phyloP scores from a whole-genome alignment of 2,329 filamentous ascomycete species.

The Fusarium bactridioides region DNA sequence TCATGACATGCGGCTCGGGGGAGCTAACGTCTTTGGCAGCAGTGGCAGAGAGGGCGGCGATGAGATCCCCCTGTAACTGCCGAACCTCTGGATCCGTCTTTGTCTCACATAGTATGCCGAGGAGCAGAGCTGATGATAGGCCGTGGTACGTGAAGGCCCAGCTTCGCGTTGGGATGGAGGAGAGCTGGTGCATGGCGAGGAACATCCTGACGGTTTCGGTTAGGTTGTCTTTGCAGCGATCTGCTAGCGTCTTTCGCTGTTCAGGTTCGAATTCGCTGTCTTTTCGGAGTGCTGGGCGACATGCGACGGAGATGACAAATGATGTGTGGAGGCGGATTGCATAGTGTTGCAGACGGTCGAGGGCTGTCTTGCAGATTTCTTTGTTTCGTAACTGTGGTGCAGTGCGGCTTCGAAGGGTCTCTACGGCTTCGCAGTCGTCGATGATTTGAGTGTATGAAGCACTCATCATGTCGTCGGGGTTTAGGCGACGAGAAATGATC shows the following conservation, averaged over 20 bases:
- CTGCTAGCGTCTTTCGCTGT: slow-evolving; percentile 64
- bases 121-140: slow-evolving; percentile 69
- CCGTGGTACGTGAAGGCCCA: slow-evolving; percentile 76
- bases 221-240: slow-evolving; percentile 68
- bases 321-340: slow-evolving; percentile 71
- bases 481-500: slow-evolving; percentile 65
- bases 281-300: slow-evolving; percentile 67
- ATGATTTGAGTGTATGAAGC: slow-evolving; percentile 64
- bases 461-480: slow-evolving; percentile 60
- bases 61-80: slow-evolving; percentile 69
- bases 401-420: slow-evolving; percentile 59
- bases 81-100: slow-evolving; percentile 70
- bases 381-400: slow-evolving; percentile 64
- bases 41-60: slow-evolving; percentile 68
- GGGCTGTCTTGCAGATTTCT: slow-evolving; percentile 68
- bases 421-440: slow-evolving; percentile 63
- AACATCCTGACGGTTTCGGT: slow-evolving; percentile 74
- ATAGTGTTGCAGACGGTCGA: slow-evolving; percentile 70
- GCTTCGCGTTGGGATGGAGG: slow-evolving; percentile 70
- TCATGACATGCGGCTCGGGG: slow-evolving; percentile 60
- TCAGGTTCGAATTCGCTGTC: slow-evolving; percentile 58
- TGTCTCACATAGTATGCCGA: slow-evolving; percentile 70
- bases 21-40: slow-evolving; percentile 68
- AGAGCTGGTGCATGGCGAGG: slow-evolving; percentile 72
- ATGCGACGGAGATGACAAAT: slow-evolving; percentile 71